phyloP scores from a whole-genome alignment of 768 basidiomycete genomes.

The Mycena indigotica region DNA sequence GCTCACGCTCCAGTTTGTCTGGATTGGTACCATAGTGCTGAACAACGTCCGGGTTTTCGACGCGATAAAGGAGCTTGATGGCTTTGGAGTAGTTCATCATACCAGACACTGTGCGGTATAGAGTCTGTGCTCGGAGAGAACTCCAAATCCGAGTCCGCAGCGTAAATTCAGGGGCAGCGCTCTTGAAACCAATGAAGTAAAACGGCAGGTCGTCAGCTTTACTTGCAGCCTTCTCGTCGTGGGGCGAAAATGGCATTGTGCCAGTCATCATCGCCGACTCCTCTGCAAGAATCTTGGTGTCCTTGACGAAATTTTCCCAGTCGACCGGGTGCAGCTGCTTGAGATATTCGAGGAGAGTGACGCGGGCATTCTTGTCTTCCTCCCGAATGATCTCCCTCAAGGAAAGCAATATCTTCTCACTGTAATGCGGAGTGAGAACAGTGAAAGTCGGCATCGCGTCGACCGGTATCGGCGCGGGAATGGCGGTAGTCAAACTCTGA shows the following conservation, averaged over 20 bases:
- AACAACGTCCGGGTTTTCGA: slow-evolving; percentile 99
- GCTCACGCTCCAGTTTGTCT: slow-evolving; percentile 92
- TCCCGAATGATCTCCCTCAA: slow-evolving; percentile 98
- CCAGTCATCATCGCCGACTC: slow-evolving; percentile 89
- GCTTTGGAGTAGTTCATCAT: slow-evolving; percentile 99
- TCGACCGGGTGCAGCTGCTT: slow-evolving; percentile 98
- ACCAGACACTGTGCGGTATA: slow-evolving; percentile 97
- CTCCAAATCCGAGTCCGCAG: slow-evolving; percentile 99
- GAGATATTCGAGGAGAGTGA: slow-evolving; percentile 95
- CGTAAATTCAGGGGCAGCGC: slow-evolving; percentile 96
- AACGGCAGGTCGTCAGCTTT: slow-evolving; percentile 94
- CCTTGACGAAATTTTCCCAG: slow-evolving; percentile 99
- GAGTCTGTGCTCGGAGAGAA: slow-evolving; percentile 95
- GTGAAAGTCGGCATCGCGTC: slow-evolving; percentile 99
- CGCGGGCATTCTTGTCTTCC: slow-evolving; percentile 95
- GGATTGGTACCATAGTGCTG: slow-evolving; percentile 97
- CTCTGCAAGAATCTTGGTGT: slow-evolving; percentile 98
- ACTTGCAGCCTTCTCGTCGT: slow-evolving; percentile 75
- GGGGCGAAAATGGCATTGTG: slow-evolving; percentile 62
- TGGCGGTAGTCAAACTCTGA: slow-evolving; percentile 92
- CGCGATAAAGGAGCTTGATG: slow-evolving; percentile 98
- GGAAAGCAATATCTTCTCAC: slow-evolving; percentile 97
- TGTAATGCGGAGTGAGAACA: slow-evolving; percentile 97
- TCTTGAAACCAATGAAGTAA: slow-evolving; percentile 99
- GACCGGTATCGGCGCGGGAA: slow-evolving; percentile 91